These are phyloP conservation scores for Pyronema omphalodes DNA, from an alignment of 495 filamentous ascomycete species.

Conservation along the genomic window DNA sequence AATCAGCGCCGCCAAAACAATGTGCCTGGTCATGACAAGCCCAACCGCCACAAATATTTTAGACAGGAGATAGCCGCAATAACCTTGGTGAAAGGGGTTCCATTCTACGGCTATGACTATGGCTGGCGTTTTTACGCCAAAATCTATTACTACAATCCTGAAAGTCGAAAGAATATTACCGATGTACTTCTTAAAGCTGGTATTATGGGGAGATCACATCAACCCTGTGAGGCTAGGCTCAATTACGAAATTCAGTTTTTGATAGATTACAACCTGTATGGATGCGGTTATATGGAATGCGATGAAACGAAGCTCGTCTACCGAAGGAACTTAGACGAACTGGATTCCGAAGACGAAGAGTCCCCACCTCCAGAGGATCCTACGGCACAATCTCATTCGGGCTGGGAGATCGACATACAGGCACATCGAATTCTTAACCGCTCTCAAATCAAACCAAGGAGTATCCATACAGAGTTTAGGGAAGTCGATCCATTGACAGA, in stretches of 20 bases:
- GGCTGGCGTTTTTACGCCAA: slow-evolving; percentile 86
- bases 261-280: slow-evolving; percentile 92
- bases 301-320: slow-evolving; percentile 47
- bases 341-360: slow-evolving; percentile 30
- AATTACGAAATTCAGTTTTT: slow-evolving; percentile 91
- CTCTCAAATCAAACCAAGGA: slow-evolving; percentile 47
- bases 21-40: slow-evolving; percentile 36
- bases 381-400: slow-evolving; percentile 67
- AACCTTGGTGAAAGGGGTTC: slow-evolving; percentile 76
- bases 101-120: slow-evolving; percentile 88
- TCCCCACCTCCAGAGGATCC: slow-evolving; percentile 33
- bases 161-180: slow-evolving; percentile 59
- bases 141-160: slow-evolving; percentile 77
- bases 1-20: slow-evolving; percentile 1
- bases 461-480: slow-evolving; percentile 70
- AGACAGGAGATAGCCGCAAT: slow-evolving; percentile 65
- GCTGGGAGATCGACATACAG: slow-evolving; percentile 73
- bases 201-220: slow-evolving; percentile 62
- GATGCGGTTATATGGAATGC: slow-evolving; percentile 70
- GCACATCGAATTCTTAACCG: slow-evolving; percentile 81
- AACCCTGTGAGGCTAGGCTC: slow-evolving; percentile 85
- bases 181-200: slow-evolving; percentile 74
- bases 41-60: slow-evolving; percentile 56
- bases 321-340: slow-evolving; percentile 32
- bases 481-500: slow-evolving; percentile 49